These are phyloP conservation scores for Pseudotsuga menziesii DNA, from an alignment of 75 land plant species.

Conservation along the genomic window DNA sequence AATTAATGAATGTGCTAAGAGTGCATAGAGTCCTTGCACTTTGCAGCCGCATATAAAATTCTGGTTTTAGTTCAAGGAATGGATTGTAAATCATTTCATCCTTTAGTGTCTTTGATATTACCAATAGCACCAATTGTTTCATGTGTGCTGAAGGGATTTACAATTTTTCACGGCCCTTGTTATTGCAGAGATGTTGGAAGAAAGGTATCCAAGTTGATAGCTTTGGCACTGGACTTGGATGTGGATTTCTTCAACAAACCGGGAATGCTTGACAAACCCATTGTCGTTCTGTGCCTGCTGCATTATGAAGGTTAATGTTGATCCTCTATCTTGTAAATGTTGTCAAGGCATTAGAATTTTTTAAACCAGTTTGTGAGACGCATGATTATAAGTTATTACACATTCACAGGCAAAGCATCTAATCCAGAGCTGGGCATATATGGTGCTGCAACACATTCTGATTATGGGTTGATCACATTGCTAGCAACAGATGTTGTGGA, in stretches of 20 bases:
- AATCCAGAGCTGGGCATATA: slow-evolving; percentile 72
- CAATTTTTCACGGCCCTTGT: not conserved
- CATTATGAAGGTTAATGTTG: slow-evolving; percentile 69
- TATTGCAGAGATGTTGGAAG: slow-evolving; percentile 58
- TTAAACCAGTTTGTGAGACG: not conserved
- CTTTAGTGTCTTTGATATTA: not conserved
- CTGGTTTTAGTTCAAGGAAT: not conserved
- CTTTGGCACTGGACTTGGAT: slow-evolving; percentile 78
- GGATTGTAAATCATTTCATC: not conserved
- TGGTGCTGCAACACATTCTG: slow-evolving; percentile 96
- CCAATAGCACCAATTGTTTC: not conserved
- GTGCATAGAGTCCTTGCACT: not conserved
- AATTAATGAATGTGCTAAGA: not conserved
- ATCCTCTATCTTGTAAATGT: not conserved
- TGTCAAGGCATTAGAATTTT: not conserved
- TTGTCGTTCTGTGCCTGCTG: slow-evolving; percentile 76
- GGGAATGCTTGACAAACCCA: slow-evolving; percentile 84
- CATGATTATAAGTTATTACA: not conserved
- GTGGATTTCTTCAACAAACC: slow-evolving; percentile 70
- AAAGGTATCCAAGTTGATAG: slow-evolving; percentile 64
- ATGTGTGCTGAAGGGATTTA: not conserved
- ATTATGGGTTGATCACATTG: slow-evolving; percentile 91
- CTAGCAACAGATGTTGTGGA: slow-evolving; percentile 80
- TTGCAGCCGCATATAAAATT: not conserved
- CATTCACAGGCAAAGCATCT: slow-evolving; percentile 52